Conservation (phyloP, 331 rosid genomes). For the Malus hybrid region DNA sequence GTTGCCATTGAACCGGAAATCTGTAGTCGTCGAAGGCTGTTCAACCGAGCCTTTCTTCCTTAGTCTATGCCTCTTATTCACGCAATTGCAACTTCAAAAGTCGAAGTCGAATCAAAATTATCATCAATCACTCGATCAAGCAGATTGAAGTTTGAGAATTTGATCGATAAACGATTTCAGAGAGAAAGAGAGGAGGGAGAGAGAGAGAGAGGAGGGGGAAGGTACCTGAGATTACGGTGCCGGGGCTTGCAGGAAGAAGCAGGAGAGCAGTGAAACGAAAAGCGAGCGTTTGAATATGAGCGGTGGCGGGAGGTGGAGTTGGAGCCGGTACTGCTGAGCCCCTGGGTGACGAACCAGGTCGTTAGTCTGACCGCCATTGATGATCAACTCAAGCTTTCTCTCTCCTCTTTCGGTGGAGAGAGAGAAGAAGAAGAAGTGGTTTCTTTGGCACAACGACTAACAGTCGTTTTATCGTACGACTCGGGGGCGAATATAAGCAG, state of each 20-base stretch:
- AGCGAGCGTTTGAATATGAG: conserved; percentile 12
- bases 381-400: conserved; percentile 4
- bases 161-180: background rate
- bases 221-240: conserved; percentile 51
- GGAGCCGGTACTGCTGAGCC: conserved; percentile 18
- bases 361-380: conserved; percentile 59
- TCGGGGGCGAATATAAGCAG: background rate
- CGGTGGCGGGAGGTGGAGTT: conserved; percentile 20
- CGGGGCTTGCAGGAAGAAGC: conserved; percentile 50
- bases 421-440: background rate
- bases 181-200: background rate
- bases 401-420: background rate
- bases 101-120: background rate
- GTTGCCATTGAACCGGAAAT: conserved; percentile 32
- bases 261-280: conserved; percentile 31
- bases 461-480: background rate
- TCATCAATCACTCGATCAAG: background rate
- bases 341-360: conserved; percentile 53
- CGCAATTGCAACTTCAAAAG: conserved; percentile 56
- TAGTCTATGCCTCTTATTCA: conserved; percentile 42
- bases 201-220: background rate
- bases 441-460: conserved; percentile 11
- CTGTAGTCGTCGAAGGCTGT: conserved; percentile 31
- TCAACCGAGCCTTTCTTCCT: conserved; percentile 54
- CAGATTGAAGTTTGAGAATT: background rate